Evolutionary conservation across 495 filamentous ascomycete genomes (phyloP).

Genomic region (Penicillium cataractarum): DNA sequence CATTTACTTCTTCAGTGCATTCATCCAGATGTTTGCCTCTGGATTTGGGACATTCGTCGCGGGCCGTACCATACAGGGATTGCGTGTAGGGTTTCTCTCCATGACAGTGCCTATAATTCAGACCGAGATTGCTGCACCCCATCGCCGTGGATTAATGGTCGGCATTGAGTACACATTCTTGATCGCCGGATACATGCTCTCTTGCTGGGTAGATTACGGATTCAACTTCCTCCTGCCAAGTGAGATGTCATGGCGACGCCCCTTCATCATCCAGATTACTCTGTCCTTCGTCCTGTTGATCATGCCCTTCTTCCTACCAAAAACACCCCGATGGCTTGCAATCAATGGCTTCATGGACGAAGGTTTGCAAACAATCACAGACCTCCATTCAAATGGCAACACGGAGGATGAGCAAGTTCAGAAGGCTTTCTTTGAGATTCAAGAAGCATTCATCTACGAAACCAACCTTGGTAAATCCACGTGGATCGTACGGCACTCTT

Average conservation of each 20-base stretch:
- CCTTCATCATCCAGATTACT: slow-evolving; percentile 37
- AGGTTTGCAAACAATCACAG: not conserved
- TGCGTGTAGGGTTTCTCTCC: slow-evolving; percentile 1
- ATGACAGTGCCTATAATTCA: not conserved
- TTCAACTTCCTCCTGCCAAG: slow-evolving; percentile 34
- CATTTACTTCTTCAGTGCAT: slow-evolving; percentile 39
- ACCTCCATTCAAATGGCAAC: not conserved
- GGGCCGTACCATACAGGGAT: slow-evolving; percentile 20
- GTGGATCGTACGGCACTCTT: not conserved
- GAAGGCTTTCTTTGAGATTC: not conserved
- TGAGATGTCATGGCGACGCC: slow-evolving; percentile 33
- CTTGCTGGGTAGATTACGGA: slow-evolving; percentile 38
- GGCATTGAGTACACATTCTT: slow-evolving; percentile 36
- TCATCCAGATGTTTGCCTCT: slow-evolving; percentile 37
- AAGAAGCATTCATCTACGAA: not conserved
- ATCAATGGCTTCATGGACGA: not conserved
- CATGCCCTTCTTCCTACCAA: not conserved
- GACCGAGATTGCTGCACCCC: not conserved
- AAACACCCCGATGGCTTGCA: not conserved
- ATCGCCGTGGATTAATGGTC: slow-evolving; percentile 32
- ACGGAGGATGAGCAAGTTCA: not conserved
- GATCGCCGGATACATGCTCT: slow-evolving; percentile 38
- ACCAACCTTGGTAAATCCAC: not conserved
- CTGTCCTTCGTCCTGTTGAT: slow-evolving; percentile 12
- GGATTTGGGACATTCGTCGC: slow-evolving; percentile 32